phyloP scores from a whole-genome alignment of 176 grass and related monocot species.

The Musa itinerans region DNA sequence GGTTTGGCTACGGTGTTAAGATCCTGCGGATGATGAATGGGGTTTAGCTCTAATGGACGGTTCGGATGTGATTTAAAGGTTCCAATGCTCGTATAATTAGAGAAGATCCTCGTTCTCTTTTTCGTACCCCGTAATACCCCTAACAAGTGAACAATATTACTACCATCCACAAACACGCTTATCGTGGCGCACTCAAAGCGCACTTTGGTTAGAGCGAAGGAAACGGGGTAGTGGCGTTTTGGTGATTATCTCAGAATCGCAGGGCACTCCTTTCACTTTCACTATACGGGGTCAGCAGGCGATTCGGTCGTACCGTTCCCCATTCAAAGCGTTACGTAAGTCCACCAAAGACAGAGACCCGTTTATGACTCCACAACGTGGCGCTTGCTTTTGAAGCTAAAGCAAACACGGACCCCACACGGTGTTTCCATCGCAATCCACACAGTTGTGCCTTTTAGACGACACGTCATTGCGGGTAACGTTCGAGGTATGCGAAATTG shows the following conservation, averaged over 20 bases:
- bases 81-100: background rate
- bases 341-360: background rate
- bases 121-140: background rate
- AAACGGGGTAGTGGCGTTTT: too few relatives aligned
- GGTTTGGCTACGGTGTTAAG: too few relatives aligned
- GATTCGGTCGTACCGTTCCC: too few relatives aligned
- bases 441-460: background rate
- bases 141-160: background rate
- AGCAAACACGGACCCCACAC: background rate
- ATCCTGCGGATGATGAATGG: too few relatives aligned
- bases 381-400: background rate
- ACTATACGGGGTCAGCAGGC: too few relatives aligned
- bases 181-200: too few relatives aligned
- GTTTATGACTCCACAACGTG: background rate
- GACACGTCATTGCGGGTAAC: background rate
- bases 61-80: background rate
- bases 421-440: background rate
- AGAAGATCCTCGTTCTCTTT: background rate
- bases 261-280: too few relatives aligned
- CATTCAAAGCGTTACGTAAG: too few relatives aligned
- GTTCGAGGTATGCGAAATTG: background rate
- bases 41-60: background rate
- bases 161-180: too few relatives aligned
- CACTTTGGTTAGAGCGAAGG: too few relatives aligned
- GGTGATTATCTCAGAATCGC: too few relatives aligned